A percentile compares a stretch with the other conserved stretches of the same genome.
Evolutionary conservation across 352 stramenopile species (phyloP).

Genomic region (Halophytophthora batemanensis): DNA sequence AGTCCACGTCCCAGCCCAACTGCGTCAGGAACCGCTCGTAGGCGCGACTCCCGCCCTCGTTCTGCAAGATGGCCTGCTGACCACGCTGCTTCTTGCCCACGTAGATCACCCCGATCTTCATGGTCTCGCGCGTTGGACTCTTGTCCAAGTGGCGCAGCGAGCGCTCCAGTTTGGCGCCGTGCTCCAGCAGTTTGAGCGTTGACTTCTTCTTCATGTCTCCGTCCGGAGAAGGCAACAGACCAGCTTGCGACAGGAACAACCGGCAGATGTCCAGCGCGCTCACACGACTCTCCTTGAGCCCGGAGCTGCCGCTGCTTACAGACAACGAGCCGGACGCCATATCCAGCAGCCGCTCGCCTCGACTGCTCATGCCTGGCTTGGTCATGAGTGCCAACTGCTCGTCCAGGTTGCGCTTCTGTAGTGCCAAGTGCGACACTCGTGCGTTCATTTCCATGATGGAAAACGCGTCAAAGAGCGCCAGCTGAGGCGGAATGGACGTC

Average conservation of each 20-base stretch:
- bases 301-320: too few relatives aligned
- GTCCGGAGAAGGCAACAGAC: constrained; percentile 59
- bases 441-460: constrained; percentile 87
- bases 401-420: constrained; percentile 45
- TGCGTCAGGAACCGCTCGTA: constrained; percentile 76
- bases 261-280: constrained; percentile 76
- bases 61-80: constrained; percentile 80
- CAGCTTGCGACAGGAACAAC: constrained; percentile 75
- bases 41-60: constrained; percentile 55
- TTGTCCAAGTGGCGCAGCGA: constrained; percentile 84
- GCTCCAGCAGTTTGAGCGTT: constrained; percentile 66
- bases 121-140: constrained; percentile 83
- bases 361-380: constrained; percentile 32
- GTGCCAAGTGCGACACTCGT: constrained; percentile 58
- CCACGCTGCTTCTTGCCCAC: constrained; percentile 69
- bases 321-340: constrained; percentile 14
- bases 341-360: constrained; percentile 34
- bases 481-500: constrained; percentile 58
- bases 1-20: constrained; percentile 75
- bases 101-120: constrained; percentile 89
- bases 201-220: constrained; percentile 53
- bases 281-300: constrained; percentile 44
- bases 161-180: constrained; percentile 69
- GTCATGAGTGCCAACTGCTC: constrained; percentile 34
- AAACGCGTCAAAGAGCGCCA: constrained; percentile 80